These are phyloP conservation scores for Stereocaulon alpinum DNA, from an alignment of 495 filamentous ascomycete genomes.

Conservation along the genomic window DNA sequence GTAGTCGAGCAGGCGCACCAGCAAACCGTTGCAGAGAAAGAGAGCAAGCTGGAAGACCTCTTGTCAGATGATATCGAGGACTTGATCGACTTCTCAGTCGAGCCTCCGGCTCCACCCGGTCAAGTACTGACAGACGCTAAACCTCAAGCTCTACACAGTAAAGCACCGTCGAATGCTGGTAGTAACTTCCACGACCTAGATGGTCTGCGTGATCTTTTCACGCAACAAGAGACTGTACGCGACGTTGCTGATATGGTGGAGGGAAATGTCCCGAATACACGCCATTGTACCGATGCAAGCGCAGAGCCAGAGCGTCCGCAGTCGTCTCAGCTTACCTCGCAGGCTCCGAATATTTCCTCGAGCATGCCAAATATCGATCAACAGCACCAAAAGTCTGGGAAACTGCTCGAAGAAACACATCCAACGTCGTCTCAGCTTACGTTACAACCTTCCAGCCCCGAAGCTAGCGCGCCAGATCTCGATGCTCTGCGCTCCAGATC, in stretches of 20 bases:
- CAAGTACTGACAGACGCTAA: background rate
- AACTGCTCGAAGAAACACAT: background rate
- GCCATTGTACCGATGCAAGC: background rate
- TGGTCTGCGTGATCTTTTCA: background rate
- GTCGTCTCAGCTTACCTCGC: background rate
- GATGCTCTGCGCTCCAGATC: background rate
- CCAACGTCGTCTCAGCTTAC: background rate
- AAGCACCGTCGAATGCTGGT: background rate
- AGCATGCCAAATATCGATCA: background rate
- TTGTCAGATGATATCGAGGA: background rate
- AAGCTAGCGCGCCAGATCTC: background rate
- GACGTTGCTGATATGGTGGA: background rate
- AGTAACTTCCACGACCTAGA: background rate
- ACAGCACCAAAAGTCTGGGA: background rate
- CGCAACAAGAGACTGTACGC: background rate
- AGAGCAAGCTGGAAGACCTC: background rate
- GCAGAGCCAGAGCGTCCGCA: background rate
- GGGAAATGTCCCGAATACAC: background rate
- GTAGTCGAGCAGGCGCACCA: slow-evolving; percentile 10
- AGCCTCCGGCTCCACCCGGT: background rate
- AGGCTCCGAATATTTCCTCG: background rate
- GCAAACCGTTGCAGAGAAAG: slow-evolving; percentile 7
- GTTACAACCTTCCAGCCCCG: background rate
- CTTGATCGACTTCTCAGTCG: slow-evolving; percentile 11
- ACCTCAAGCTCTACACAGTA: background rate